Evolutionary conservation across 768 basidiomycete genomes (phyloP).

Genomic region (Agaricus blazei): DNA sequence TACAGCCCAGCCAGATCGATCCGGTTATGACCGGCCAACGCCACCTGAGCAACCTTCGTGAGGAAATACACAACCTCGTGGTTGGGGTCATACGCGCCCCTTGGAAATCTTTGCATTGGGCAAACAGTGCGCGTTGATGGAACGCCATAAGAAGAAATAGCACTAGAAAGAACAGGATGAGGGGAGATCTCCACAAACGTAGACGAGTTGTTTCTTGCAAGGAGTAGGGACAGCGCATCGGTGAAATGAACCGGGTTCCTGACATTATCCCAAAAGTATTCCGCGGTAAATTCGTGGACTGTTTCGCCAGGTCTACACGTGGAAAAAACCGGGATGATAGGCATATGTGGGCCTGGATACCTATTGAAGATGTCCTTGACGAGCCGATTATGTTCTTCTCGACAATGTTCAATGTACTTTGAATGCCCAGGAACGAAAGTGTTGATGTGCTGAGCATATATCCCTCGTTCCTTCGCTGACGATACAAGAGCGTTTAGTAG

Average conservation of each 20-base stretch:
- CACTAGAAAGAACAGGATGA: conserved; percentile 28
- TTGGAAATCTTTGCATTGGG: conserved; percentile 1
- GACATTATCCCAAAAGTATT: conserved; percentile 38
- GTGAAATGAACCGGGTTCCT: conserved; percentile 33
- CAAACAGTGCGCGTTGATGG: conserved; percentile 12
- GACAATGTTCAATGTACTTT: conserved; percentile 30
- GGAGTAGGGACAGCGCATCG: conserved; percentile 22
- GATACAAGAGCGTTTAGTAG: conserved; percentile 25
- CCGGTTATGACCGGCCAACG: conserved; percentile 21
- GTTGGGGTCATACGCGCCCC: not conserved
- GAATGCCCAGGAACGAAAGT: conserved; percentile 35
- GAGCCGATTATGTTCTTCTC: conserved; percentile 18
- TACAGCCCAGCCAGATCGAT: conserved; percentile 23
- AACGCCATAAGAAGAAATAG: conserved; percentile 22
- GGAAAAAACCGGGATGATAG: conserved; percentile 29
- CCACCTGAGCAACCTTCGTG: conserved; percentile 21
- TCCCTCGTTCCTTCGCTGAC: conserved; percentile 20
- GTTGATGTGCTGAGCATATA: conserved; percentile 32
- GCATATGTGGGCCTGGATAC: conserved; percentile 22
- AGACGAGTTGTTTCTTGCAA: conserved; percentile 12
- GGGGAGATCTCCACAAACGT: conserved; percentile 33
- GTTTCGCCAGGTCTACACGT: conserved; percentile 24
- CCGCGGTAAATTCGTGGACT: conserved; percentile 22
- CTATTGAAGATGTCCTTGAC: conserved; percentile 28
- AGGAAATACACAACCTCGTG: not conserved